These are phyloP conservation scores for Carex kokanica DNA, from an alignment of 176 grass and related monocot species.

Conservation along the genomic window DNA sequence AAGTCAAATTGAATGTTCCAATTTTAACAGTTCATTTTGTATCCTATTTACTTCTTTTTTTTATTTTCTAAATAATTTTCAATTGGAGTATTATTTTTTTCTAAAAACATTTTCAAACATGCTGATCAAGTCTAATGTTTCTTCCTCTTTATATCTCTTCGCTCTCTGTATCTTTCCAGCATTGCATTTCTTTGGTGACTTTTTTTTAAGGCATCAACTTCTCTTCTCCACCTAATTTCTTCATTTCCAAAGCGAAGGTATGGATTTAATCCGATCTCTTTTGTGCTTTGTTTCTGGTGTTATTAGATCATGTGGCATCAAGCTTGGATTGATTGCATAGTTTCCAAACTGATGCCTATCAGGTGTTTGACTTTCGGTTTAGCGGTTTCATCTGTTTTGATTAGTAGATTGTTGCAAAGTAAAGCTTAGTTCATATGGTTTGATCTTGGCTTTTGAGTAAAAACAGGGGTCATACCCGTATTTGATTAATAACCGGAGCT, in stretches of 20 bases:
- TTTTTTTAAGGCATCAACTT: conserved; percentile 6
- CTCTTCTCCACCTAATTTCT: neutral
- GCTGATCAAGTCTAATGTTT: too few species aligned
- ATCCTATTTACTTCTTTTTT: too few species aligned
- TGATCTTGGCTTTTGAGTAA: too few species aligned
- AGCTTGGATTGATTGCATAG: neutral
- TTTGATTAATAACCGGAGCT: too few species aligned
- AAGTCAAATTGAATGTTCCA: too few species aligned
- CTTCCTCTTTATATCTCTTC: conserved; percentile 17
- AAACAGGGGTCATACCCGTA: too few species aligned
- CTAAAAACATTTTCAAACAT: too few species aligned
- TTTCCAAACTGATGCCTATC: neutral
- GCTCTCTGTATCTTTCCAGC: neutral
- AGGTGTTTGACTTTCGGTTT: conserved; percentile 20
- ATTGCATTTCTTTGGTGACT: neutral
- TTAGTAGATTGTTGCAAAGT: neutral
- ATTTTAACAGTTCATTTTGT: too few species aligned
- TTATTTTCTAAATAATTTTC: too few species aligned
- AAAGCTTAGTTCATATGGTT: neutral
- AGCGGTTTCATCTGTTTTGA: neutral
- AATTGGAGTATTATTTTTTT: too few species aligned
- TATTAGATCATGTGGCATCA: neutral
- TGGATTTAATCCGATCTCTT: neutral
- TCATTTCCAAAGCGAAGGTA: conserved; percentile 20
- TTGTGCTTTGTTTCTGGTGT: neutral